Evolutionary conservation across 306 rosid genomes (phyloP).

Genomic region (Senna tora): DNA sequence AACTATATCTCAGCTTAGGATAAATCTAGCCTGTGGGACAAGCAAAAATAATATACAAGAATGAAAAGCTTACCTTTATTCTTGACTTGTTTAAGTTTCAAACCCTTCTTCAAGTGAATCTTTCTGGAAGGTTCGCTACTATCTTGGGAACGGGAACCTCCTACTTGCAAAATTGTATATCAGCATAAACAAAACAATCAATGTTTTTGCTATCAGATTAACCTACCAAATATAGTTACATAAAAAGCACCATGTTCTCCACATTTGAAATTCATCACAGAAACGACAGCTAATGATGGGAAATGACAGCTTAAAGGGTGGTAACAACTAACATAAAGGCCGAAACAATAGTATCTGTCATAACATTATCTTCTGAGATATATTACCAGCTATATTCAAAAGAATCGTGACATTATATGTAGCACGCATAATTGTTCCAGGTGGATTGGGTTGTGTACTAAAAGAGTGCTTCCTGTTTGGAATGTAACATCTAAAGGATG

Average conservation of each 20-base stretch:
- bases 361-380: neutral
- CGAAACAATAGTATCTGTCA: neutral
- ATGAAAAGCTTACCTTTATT: slow-evolving; percentile 47
- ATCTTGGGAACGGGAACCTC: slow-evolving; percentile 41
- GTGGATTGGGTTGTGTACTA: neutral
- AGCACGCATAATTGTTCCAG: neutral
- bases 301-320: neutral
- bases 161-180: slow-evolving; percentile 37
- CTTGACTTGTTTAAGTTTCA: slow-evolving; percentile 65
- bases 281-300: slow-evolving; percentile 7
- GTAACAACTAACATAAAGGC: neutral
- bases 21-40: neutral
- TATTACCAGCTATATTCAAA: neutral
- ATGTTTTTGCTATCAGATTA: slow-evolving; percentile 5
- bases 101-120: slow-evolving; percentile 58
- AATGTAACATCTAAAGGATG: neutral
- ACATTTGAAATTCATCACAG: neutral
- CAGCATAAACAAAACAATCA: slow-evolving; percentile 9
- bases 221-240: neutral
- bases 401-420: neutral
- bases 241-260: neutral
- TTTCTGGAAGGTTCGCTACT: slow-evolving; percentile 33
- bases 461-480: neutral
- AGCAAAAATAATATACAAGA: neutral
- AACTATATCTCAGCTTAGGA: neutral